phyloP scores from a whole-genome alignment of 1,284 basidiomycete genomes.

The Microstroma glucosiphilum region DNA sequence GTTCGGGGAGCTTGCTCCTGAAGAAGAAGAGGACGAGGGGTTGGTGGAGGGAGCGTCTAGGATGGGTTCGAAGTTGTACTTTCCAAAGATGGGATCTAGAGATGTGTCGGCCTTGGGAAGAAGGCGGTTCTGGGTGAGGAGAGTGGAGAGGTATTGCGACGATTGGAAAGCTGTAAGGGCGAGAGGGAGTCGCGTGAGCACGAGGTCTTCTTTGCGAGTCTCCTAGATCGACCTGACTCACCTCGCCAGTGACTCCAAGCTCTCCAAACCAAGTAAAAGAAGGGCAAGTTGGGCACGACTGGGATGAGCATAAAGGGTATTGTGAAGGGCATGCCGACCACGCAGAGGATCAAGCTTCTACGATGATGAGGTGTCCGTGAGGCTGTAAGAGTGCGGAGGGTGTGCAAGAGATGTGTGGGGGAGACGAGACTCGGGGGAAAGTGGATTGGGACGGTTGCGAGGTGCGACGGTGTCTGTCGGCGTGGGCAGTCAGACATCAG shows the following conservation, averaged over 20 bases:
- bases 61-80: too few species aligned
- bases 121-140: too few species aligned
- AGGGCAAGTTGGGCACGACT: conserved; percentile 45
- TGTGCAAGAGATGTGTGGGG: conserved; percentile 23
- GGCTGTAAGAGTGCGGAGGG: conserved; percentile 26
- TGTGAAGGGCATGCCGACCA: conserved; percentile 42
- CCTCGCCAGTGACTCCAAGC: conserved; percentile 35
- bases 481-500: too few species aligned
- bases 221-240: neutral
- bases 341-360: conserved; percentile 30
- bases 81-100: too few species aligned
- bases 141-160: too few species aligned
- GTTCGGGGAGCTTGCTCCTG: too few species aligned
- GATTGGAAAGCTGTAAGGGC: too few species aligned
- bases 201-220: neutral
- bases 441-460: conserved; percentile 26
- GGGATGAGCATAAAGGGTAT: conserved; percentile 45
- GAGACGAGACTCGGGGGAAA: conserved; percentile 33
- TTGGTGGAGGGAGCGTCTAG: too few species aligned
- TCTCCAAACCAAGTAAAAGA: conserved; percentile 48
- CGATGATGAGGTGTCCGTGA: conserved; percentile 38
- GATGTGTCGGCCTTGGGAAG: too few species aligned
- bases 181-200: too few species aligned
- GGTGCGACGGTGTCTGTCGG: too few species aligned
- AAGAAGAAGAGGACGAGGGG: too few species aligned